Evolutionary conservation across 306 rosid genomes (phyloP), one percentile per base, ranked within the genome.

Genomic region (Medicago truncatula): DNA sequence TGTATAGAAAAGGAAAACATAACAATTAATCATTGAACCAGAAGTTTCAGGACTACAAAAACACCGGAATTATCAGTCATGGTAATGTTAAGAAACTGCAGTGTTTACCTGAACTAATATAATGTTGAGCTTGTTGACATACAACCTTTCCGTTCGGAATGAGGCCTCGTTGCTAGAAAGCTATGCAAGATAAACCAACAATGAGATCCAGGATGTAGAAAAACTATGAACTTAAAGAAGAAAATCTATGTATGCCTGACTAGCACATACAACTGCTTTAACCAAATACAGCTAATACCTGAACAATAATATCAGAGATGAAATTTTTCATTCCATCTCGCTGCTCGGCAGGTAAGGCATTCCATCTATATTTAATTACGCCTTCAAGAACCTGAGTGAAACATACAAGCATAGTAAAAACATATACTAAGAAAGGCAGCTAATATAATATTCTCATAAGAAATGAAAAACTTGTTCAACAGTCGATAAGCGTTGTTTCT

Each of bases 281-380:
- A 23, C 58, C 52, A 41, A 67, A 59, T 39, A 43, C 10, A 3
- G 52, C 59, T 12, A 49, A 40, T 79, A 92, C 99, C 98, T 96
- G 97, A 47, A 96, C 97, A 70, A 96, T 96, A 50, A 96, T 89
- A 65, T 96, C 99, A 71, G 99, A 96, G 15, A 96, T 92, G 78
- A 92, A 96, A 85, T 96, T 96, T 78, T 96, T 96, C 99, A 96
- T 96, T 79, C 99, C 99, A 71, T 96, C 99, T 49, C 99, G 87
- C 83, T 96, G 98, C 79, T 96, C 98, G 66, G 84, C 98, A 9
- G 99, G 99, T 72, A 96, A 84, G 16, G 97, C 98, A 90, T 96
- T 96, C 99, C 99, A 96, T 76, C 97, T 87, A 74, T 96, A 96
- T 76, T 96, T 96, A 68, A 96, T 96, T 56, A 96, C 99, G 52